Percentiles rank a stretch among this genome's conserved stretches.
phyloP scores from a whole-genome alignment of 2,329 filamentous ascomycete genomes.

The Aspergillus fijiensis region DNA sequence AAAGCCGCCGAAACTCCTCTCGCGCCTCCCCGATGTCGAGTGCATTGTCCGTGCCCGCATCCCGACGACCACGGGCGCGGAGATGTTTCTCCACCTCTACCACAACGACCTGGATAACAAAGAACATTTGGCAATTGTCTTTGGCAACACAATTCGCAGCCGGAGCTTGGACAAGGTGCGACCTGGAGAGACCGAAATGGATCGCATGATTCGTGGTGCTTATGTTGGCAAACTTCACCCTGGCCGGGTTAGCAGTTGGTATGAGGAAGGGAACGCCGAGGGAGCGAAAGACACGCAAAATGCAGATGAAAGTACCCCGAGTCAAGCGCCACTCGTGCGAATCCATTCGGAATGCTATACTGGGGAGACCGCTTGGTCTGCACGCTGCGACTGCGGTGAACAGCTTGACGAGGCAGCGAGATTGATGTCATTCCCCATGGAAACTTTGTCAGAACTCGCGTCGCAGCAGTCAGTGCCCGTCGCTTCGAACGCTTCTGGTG shows the following conservation, averaged over 20 bases:
- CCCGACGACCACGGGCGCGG: slow-evolving; percentile 83
- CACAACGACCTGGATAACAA: slow-evolving; percentile 90
- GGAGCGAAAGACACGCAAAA: neutral
- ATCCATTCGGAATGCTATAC: slow-evolving; percentile 99
- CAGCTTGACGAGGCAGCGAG: slow-evolving; percentile 95
- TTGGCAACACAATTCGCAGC: slow-evolving; percentile 79
- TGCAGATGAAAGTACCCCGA: slow-evolving; percentile 11
- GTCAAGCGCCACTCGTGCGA: slow-evolving; percentile 70
- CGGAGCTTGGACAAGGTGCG: slow-evolving; percentile 54
- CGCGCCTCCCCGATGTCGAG: slow-evolving; percentile 77
- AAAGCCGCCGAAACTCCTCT: slow-evolving; percentile 69
- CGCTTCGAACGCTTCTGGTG: slow-evolving; percentile 62
- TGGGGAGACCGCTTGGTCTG: slow-evolving; percentile 97
- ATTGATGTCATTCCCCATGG: slow-evolving; percentile 72
- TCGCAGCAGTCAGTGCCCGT: slow-evolving; percentile 27
- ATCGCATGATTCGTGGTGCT: slow-evolving; percentile 86
- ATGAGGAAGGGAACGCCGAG: slow-evolving; percentile 45
- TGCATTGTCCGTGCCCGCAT: slow-evolving; percentile 94
- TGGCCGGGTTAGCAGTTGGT: slow-evolving; percentile 73
- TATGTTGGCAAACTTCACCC: slow-evolving; percentile 87
- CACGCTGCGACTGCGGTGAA: slow-evolving; percentile 95
- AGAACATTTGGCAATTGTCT: slow-evolving; percentile 95
- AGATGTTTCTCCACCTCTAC: slow-evolving; percentile 97
- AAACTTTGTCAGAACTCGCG: slow-evolving; percentile 31
- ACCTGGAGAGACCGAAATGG: slow-evolving; percentile 51